Evolutionary conservation across 2,329 filamentous ascomycete genomes (phyloP).

Genomic region (Pseudocercospora vitis): DNA sequence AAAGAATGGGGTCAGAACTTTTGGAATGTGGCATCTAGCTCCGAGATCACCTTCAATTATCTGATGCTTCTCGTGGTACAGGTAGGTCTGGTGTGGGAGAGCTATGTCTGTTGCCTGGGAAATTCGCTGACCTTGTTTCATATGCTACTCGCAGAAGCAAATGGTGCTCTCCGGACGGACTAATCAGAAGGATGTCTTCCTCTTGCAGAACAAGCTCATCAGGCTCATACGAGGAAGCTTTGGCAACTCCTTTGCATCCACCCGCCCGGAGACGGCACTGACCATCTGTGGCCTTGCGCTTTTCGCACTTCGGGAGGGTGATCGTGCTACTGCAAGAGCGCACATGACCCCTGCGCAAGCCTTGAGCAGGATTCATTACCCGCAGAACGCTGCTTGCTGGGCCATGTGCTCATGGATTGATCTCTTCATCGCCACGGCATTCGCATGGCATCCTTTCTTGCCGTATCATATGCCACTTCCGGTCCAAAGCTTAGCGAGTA

Average conservation of each 20-base stretch:
- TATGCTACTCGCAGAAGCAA: constrained; percentile 12
- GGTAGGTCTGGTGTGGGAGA: no score
- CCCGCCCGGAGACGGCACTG: constrained; percentile 5
- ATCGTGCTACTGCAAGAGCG: constrained; percentile 2
- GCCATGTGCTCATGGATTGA: constrained; percentile 11
- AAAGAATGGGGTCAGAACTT: constrained; percentile 11
- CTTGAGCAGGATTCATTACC: neutral
- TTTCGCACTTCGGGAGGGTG: constrained; percentile 7
- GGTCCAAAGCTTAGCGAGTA: neutral
- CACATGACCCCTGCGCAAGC: constrained; percentile 10
- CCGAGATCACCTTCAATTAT: constrained; percentile 4
- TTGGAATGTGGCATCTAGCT: constrained; percentile 3
- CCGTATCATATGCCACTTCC: constrained; percentile 5
- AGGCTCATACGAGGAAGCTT: neutral
- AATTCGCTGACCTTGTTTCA: no score
- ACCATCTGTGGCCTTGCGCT: constrained; percentile 10
- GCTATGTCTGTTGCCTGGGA: no score
- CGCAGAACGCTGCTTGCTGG: constrained; percentile 1
- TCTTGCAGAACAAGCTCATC: constrained; percentile 6
- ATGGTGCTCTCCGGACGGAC: constrained; percentile 2
- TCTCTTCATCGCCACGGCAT: neutral
- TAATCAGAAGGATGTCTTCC: constrained; percentile 3
- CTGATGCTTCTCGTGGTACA: constrained; percentile 8
- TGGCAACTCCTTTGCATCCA: neutral
- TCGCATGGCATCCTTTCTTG: constrained; percentile 12